A percentile compares a stretch with the other conserved stretches of the same genome.
phyloP scores from a whole-genome alignment of 2,329 filamentous ascomycete species.

The Alternaria viburni region DNA sequence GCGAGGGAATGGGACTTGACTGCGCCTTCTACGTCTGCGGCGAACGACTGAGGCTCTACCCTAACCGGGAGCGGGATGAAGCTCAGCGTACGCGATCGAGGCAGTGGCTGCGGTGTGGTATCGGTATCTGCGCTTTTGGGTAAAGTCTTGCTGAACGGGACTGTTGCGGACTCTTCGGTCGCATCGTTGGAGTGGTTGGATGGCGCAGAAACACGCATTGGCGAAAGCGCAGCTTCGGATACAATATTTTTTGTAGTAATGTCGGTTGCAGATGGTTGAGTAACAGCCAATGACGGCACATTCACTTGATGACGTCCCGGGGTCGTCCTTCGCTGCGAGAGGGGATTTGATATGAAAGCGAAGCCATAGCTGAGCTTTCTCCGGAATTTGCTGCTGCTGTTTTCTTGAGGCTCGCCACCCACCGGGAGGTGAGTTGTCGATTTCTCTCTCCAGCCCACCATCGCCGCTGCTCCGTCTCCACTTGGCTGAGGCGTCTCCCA shows the following conservation, averaged over 20 bases:
- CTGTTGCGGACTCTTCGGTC: not conserved
- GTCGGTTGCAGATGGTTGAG: conserved; percentile 11
- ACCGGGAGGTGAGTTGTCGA: conserved; percentile 16
- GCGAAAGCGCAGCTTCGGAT: conserved; percentile 18
- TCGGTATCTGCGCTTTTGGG: conserved; percentile 12
- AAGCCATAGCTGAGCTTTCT: conserved; percentile 43
- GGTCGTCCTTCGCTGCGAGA: conserved; percentile 37
- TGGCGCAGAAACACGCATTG: conserved; percentile 2
- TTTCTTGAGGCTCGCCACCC: conserved; percentile 10
- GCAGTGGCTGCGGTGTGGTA: conserved; percentile 26
- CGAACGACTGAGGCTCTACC: conserved; percentile 12
- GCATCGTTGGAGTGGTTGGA: not conserved
- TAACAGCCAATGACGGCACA: conserved; percentile 17
- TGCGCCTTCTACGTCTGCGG: conserved; percentile 6
- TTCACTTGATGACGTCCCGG: conserved; percentile 18
- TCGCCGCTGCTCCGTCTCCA: conserved; percentile 18
- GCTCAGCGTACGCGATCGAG: conserved; percentile 41
- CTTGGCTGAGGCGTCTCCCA: conserved; percentile 38
- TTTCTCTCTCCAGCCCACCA: conserved; percentile 39
- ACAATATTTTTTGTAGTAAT: conserved; percentile 1
- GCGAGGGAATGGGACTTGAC: conserved; percentile 4
- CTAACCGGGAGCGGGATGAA: conserved; percentile 39
- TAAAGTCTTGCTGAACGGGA: not conserved
- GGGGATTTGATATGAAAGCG: conserved; percentile 40
- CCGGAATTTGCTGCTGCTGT: conserved; percentile 35